Evolutionary conservation across 73 alveolate genomes (phyloP).

Genomic region (Blepharisma japonicum): DNA sequence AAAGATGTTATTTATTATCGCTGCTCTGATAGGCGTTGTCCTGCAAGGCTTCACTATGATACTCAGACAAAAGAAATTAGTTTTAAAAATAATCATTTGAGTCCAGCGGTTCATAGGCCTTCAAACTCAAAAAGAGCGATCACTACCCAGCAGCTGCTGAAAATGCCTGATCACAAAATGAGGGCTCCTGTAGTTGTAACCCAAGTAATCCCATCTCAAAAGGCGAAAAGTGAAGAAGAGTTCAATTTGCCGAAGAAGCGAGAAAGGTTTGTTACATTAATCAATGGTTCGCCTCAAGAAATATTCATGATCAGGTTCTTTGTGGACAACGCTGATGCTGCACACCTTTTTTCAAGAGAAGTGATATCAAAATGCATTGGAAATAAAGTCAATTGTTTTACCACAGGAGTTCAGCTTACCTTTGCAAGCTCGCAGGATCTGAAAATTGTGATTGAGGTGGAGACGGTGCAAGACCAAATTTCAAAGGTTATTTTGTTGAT

Average conservation of each 20-base stretch:
- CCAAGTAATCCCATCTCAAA: too few species aligned
- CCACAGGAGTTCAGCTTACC: too few species aligned
- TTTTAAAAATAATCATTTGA: slow-evolving; percentile 11
- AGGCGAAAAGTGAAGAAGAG: too few species aligned
- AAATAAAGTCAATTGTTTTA: too few species aligned
- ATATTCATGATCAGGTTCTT: too few species aligned
- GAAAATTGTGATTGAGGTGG: background rate
- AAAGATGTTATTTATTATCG: slow-evolving; percentile 1
- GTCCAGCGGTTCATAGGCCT: background rate
- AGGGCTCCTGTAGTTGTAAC: slow-evolving; percentile 21
- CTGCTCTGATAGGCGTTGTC: slow-evolving; percentile 21
- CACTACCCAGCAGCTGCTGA: slow-evolving; percentile 11
- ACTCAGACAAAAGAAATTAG: background rate
- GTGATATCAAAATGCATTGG: too few species aligned
- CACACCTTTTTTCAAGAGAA: too few species aligned
- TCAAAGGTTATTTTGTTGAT: slow-evolving; percentile 4
- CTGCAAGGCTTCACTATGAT: slow-evolving; percentile 17
- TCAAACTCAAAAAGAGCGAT: slow-evolving; percentile 22
- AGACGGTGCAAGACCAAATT: background rate
- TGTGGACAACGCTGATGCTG: too few species aligned
- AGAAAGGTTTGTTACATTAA: too few species aligned
- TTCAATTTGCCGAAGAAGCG: too few species aligned
- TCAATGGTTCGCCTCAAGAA: too few species aligned
- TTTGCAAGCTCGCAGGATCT: too few species aligned
- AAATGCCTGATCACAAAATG: background rate